Percentiles rank a stretch among this genome's conserved stretches.
Conservation (phyloP, 108 stramenopile genomes). For the Bacterosira constricta region DNA sequence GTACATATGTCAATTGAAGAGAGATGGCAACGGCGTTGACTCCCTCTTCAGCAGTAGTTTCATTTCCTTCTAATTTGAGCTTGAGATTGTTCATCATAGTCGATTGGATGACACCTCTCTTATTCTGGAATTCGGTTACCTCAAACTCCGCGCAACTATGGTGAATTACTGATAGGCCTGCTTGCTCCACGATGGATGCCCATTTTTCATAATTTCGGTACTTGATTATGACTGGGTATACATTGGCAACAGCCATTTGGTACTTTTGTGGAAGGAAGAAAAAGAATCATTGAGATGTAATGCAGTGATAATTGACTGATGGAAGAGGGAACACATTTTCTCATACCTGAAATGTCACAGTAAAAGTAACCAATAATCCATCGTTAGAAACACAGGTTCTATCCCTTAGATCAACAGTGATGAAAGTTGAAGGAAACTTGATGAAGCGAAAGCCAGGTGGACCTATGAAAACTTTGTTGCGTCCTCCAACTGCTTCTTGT, state of each 20-base stretch:
- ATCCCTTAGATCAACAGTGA: constrained; percentile 36
- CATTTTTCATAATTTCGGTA: constrained; percentile 52
- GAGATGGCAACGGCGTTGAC: constrained; percentile 14
- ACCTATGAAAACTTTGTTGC: constrained; percentile 25
- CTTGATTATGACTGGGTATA: constrained; percentile 40
- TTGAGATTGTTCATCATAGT: constrained; percentile 12
- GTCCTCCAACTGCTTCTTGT: constrained; percentile 51
- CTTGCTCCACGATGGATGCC: constrained; percentile 39
- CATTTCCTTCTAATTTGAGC: constrained; percentile 17
- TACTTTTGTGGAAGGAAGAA: constrained; percentile 11
- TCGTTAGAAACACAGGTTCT: constrained; percentile 54
- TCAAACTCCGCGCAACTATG: constrained; percentile 49
- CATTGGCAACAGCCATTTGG: constrained; percentile 43
- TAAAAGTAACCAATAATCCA: constrained; percentile 46
- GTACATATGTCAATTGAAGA: constrained; percentile 40
- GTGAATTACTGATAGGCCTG: constrained; percentile 41
- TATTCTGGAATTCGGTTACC: constrained; percentile 37
- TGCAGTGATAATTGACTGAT: background rate
- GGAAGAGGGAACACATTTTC: background rate
- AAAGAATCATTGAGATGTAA: background rate
- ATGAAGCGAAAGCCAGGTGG: constrained; percentile 51
- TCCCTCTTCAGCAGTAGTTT: constrained; percentile 10
- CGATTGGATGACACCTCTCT: constrained; percentile 48
- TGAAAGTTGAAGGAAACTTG: constrained; percentile 62
- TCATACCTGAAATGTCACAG: constrained; percentile 51